These are phyloP conservation scores for Cotoneaster glaucophyllus DNA, from an alignment of 306 rosid species.

Conservation along the genomic window DNA sequence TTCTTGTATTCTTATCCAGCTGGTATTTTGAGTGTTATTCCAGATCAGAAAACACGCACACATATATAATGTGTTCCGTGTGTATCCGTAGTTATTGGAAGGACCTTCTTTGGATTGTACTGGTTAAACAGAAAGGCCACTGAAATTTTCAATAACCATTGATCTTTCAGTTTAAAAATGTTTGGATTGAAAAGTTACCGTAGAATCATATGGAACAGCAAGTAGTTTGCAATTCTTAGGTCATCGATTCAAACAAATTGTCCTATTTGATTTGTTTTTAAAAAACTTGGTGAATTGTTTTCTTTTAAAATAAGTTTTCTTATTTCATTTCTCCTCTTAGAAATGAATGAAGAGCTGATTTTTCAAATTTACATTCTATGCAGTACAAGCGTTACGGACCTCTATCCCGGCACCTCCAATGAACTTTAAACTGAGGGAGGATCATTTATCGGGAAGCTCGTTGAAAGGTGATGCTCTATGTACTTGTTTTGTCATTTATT, in stretches of 20 bases:
- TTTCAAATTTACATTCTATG: conserved; percentile 20
- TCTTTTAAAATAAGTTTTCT: neutral
- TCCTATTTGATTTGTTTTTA: neutral
- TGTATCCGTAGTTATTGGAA: neutral
- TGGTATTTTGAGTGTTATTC: neutral
- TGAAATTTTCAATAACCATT: neutral
- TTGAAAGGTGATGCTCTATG: conserved; percentile 60
- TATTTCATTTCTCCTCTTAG: neutral
- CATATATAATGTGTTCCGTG: neutral
- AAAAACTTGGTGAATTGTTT: neutral
- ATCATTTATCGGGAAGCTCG: conserved; percentile 90
- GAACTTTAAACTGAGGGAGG: conserved; percentile 84
- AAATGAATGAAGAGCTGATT: neutral
- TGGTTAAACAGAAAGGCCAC: neutral
- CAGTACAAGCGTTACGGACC: conserved; percentile 82
- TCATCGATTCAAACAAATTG: neutral
- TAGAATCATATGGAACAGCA: neutral
- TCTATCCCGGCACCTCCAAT: conserved; percentile 93
- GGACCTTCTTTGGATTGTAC: neutral
- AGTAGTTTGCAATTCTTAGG: neutral
- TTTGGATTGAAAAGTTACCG: neutral
- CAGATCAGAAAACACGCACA: neutral
- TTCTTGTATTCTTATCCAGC: neutral
- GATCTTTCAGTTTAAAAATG: neutral
- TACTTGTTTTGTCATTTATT: neutral